Conservation (phyloP, 176 grass and related monocot genomes). For the Oryza glaberrima region DNA sequence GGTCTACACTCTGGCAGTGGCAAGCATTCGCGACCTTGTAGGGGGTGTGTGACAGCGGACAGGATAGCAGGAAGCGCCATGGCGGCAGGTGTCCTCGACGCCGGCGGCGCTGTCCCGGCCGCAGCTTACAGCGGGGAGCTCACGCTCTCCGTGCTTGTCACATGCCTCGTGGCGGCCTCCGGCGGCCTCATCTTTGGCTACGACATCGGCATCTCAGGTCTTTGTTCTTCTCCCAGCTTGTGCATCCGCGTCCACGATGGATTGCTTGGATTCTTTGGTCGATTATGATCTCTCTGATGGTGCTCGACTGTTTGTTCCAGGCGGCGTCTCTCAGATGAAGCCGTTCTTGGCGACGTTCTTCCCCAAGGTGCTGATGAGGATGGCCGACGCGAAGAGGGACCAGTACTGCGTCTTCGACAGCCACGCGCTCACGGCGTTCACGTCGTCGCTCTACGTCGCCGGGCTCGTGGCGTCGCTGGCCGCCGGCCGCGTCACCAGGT, state of each 20-base stretch:
- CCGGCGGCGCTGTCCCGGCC: neutral
- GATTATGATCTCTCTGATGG: neutral
- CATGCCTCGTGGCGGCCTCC: conserved; percentile 48
- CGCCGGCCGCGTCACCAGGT: conserved; percentile 61
- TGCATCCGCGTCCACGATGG: neutral
- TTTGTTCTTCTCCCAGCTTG: neutral
- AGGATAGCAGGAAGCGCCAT: neutral
- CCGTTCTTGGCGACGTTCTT: conserved; percentile 61
- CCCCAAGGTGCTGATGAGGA: conserved; percentile 50
- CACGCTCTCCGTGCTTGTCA: conserved; percentile 6
- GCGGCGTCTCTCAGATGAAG: conserved; percentile 70
- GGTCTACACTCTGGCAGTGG: no score
- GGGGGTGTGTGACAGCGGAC: no score
- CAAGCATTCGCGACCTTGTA: no score
- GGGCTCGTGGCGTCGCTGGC: conserved; percentile 54
- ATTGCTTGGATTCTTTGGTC: neutral
- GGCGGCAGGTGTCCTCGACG: neutral
- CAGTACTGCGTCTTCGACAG: conserved; percentile 70
- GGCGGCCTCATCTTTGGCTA: conserved; percentile 58
- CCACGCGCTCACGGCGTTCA: conserved; percentile 66
- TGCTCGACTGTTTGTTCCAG: conserved; percentile 10
- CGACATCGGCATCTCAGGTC: conserved; percentile 57
- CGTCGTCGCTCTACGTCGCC: conserved; percentile 70
- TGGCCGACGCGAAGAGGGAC: conserved; percentile 44
- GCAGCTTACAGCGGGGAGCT: conserved; percentile 16